Base-by-base conservation (phyloP, 768 basidiomycete species). In the Pulveroboletus sp. region DNA sequence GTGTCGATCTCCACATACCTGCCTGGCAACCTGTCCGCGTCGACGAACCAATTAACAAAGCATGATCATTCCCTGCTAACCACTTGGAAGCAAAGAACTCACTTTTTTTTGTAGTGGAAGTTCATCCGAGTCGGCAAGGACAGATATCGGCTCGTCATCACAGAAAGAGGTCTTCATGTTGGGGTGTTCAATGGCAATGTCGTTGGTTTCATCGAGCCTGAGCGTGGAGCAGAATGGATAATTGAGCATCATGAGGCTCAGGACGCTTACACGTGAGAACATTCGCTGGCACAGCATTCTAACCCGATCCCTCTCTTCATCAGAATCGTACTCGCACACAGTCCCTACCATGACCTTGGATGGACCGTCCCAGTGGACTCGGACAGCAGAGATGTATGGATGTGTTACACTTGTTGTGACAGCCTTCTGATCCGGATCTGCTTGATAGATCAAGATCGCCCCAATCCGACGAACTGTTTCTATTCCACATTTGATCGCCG, bases 351-450 rank as follows among this genome's bases (percentile, higher is more conserved):
- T n/a, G n/a, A n/a, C 3, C 1, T 1, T 1, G 43, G 43, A 47
- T 49, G 47, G 43, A 34, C 43, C 1, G 33, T 43, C 21, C 40
- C n/a, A n/a, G n/a, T n/a, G n/a, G n/a, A n/a, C n/a, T n/a, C 4
- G 12, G 27, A 29, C 5, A 9, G 12, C 8, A 29, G 27, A 29
- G 9, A 7, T 9, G 47, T 47, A 19, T 2, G 25, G 8, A 29
- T 9, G 19, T 14, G 5, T 5, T 14, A 4, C 1, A 17, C 9
- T 35, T 29, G 24, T 21, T 9, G 20, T 11, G 13, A 3, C 10
- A 36, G 20, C 6, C 14, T 36, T 36, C 35, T 49, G 4, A 49
- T 6, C 16, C 3, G n/a, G 17, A n/a, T n/a, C n/a, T n/a, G n/a
- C n/a, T 10, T 14, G 9, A 14, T 6, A 49, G 47, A 3, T 49